These are phyloP conservation scores for Zygosaccharomyces bailii DNA, from an alignment of 805 yeast species.

Conservation along the genomic window DNA sequence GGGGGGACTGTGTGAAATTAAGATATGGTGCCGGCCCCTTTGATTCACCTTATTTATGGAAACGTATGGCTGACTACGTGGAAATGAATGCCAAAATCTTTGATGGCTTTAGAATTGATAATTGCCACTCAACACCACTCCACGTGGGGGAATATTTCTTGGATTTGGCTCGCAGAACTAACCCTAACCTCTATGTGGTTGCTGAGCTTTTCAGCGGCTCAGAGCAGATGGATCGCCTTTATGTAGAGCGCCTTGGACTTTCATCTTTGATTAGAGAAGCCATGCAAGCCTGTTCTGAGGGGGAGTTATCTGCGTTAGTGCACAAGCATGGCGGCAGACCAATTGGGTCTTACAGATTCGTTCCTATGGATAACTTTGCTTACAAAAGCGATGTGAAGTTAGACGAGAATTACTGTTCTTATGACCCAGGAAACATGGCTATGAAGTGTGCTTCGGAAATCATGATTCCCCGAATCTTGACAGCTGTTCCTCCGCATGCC, in stretches of 20 bases:
- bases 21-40: slow-evolving; percentile 74
- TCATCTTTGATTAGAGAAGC: slow-evolving; percentile 91
- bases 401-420: slow-evolving; percentile 26
- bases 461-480: slow-evolving; percentile 62
- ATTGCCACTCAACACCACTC: slow-evolving; percentile 93
- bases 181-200: slow-evolving; percentile 85
- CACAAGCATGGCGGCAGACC: slow-evolving; percentile 95
- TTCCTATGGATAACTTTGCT: slow-evolving; percentile 71
- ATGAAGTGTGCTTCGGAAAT: slow-evolving; percentile 51
- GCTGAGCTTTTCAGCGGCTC: slow-evolving; percentile 95
- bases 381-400: slow-evolving; percentile 55
- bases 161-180: slow-evolving; percentile 80
- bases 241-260: slow-evolving; percentile 86
- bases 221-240: slow-evolving; percentile 82
- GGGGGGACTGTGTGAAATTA: slow-evolving; percentile 96
- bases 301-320: slow-evolving; percentile 78
- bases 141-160: slow-evolving; percentile 89
- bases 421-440: slow-evolving; percentile 17
- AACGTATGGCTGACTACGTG: slow-evolving; percentile 77
- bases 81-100: slow-evolving; percentile 67
- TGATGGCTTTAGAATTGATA: slow-evolving; percentile 88
- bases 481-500: slow-evolving; percentile 82
- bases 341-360: slow-evolving; percentile 82
- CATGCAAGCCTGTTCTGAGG: slow-evolving; percentile 91
- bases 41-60: slow-evolving; percentile 90